Percentiles rank a stretch among this genome's conserved stretches.
These are phyloP conservation scores for Alternaria arborescens DNA, from an alignment of 2,329 filamentous ascomycete genomes.

Conservation along the genomic window DNA sequence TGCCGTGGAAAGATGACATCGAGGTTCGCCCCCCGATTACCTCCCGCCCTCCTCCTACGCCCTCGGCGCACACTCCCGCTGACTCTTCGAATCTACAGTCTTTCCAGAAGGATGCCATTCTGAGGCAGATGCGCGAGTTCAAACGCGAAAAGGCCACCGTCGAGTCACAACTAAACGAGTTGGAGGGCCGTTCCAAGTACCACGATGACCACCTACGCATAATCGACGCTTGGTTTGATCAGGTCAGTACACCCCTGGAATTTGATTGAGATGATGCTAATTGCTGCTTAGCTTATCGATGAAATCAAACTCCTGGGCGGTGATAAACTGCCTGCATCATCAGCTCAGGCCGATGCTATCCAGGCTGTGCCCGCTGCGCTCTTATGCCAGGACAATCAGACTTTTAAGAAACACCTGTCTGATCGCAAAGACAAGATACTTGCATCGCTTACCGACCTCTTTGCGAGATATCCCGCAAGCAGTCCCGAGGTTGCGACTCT, in stretches of 20 bases:
- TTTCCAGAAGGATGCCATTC: conserved; percentile 95
- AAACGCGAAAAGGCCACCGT: conserved; percentile 86
- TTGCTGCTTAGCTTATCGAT: conserved; percentile 54
- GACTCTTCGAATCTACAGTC: conserved; percentile 63
- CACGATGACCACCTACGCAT: conserved; percentile 93
- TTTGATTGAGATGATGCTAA: conserved; percentile 35
- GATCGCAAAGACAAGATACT: conserved; percentile 80
- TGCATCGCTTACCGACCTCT: conserved; percentile 74
- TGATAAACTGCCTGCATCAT: conserved; percentile 41
- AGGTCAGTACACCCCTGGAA: conserved; percentile 66
- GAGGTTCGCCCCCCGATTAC: conserved; percentile 68
- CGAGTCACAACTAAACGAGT: conserved; percentile 81
- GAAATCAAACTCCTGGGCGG: conserved; percentile 57
- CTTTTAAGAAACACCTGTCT: conserved; percentile 81
- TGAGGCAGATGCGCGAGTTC: conserved; percentile 97
- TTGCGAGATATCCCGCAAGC: conserved; percentile 60
- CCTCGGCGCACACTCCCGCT: conserved; percentile 40
- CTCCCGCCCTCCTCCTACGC: conserved; percentile 27
- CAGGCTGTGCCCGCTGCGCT: conserved; percentile 62
- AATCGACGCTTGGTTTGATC: conserved; percentile 92
- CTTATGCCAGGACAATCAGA: conserved; percentile 63
- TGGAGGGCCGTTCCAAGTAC: conserved; percentile 78
- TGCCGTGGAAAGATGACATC: conserved; percentile 75
- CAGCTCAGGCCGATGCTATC: conserved; percentile 35
- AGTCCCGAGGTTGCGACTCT: conserved; percentile 75